Evolutionary conservation across 768 basidiomycete species (phyloP), one percentile per base, ranked within the genome.

Genomic region (Floccularia luteovirens): DNA sequence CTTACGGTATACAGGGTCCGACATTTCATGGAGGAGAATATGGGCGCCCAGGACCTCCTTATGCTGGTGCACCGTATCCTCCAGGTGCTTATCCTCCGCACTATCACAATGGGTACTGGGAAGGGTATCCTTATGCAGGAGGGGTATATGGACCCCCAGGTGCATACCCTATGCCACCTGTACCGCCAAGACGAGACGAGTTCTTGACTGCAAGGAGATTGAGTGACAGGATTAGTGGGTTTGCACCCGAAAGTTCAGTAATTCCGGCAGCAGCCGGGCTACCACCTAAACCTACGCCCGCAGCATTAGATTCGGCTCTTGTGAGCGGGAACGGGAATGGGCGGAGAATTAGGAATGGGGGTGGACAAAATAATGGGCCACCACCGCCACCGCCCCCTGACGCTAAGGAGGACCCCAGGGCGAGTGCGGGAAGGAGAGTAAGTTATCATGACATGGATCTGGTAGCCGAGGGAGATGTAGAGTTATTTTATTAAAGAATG

Each of bases 401-500:
- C 61, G 87, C 82, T 22, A 90, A 88, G 62, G 88, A 91, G 59
- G 93, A 97, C 58, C 93, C 93, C 31, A 72, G 93, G 28, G 89
- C 93, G 21, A 83, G 86, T 23, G 86, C 82, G 24, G 89, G 89
- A 32, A 85, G 81, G 62, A 78, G 88, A 60, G 79, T 97, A 41
- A 91, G 88, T 63, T 97, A 97, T 56, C 82, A 90, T 57, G 93
- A 97, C 62, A 88, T 96, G 81, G 93, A 97, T 66, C 67, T 86
- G 58, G 88, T 90, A 48, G 87, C 90, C 21, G 87, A 87, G 71
- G 82, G 75, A 27, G 82, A 77, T 58, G 75, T 77, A 52, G 78
- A 80, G 55, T 57, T 80, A 54, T 67, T 60, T 54, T 72, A 72
- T 58, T 72, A 61, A 56, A n/a, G n/a, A n/a, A n/a, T n/a, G n/a